phyloP scores from a whole-genome alignment of 2,329 filamentous ascomycete genomes.

The Calonectria honghensis region DNA sequence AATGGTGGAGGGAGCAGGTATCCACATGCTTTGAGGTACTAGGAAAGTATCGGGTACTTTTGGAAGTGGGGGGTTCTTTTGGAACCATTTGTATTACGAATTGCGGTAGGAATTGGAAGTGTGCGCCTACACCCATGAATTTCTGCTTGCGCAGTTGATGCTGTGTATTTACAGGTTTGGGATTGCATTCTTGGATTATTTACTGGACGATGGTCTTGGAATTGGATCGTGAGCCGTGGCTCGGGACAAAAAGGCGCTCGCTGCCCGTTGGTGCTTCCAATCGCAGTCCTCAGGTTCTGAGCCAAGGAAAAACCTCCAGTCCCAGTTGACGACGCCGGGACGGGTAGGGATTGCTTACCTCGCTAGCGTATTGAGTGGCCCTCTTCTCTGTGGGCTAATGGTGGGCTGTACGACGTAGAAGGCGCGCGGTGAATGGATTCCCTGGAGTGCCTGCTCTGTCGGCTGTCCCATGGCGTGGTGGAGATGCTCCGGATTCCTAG shows the following conservation, averaged over 20 bases:
- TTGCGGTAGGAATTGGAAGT: constrained; percentile 9
- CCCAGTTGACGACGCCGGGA: background rate
- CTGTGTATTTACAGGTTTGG: background rate
- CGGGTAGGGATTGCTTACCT: constrained; percentile 23
- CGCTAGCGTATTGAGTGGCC: constrained; percentile 15
- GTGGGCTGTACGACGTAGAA: constrained; percentile 26
- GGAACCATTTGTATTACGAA: background rate
- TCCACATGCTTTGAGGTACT: constrained; percentile 7
- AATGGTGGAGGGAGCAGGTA: constrained; percentile 12
- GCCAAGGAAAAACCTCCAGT: constrained; percentile 7
- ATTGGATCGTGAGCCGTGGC: background rate
- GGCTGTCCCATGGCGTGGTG: constrained; percentile 23
- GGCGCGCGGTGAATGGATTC: constrained; percentile 21
- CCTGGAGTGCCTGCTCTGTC: constrained; percentile 2
- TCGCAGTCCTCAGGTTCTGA: background rate
- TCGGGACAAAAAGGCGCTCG: constrained; percentile 3
- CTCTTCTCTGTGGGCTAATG: constrained; percentile 22
- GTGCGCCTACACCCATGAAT: background rate
- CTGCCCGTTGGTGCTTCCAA: background rate
- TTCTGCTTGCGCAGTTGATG: background rate
- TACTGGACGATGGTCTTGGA: background rate
- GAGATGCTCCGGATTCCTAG: constrained; percentile 19
- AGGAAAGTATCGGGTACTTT: constrained; percentile 36
- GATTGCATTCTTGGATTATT: background rate
- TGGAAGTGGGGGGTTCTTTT: constrained; percentile 30